Conservation (phyloP, 2,329 filamentous ascomycete species). For the Hirsutella rhossiliensis region DNA sequence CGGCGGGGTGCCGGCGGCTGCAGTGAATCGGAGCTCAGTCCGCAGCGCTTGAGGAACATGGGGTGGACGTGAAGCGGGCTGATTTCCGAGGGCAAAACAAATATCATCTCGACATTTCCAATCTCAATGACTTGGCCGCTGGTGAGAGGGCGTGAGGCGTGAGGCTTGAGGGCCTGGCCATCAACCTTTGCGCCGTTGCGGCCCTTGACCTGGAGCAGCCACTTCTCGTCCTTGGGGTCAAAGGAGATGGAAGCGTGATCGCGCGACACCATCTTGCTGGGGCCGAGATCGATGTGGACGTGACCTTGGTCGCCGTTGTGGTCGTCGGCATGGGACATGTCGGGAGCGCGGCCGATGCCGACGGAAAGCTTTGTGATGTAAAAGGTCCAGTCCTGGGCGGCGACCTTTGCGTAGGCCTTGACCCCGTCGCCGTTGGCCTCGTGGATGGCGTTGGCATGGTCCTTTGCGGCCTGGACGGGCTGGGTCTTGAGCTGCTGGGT, state of each 20-base stretch:
- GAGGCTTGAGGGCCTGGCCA: constrained; percentile 56
- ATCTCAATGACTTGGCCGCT: constrained; percentile 91
- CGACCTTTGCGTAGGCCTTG: constrained; percentile 71
- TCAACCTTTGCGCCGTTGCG: constrained; percentile 86
- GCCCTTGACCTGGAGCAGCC: constrained; percentile 80
- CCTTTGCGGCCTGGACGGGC: constrained; percentile 45
- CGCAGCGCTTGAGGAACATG: constrained; percentile 57
- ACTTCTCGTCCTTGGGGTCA: constrained; percentile 54
- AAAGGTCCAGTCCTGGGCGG: constrained; percentile 73
- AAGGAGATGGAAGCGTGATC: constrained; percentile 67
- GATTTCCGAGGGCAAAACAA: constrained; percentile 73
- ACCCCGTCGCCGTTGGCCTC: constrained; percentile 50
- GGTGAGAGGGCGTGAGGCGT: constrained; percentile 51
- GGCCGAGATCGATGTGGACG: constrained; percentile 81
- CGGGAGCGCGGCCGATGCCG: constrained; percentile 62
- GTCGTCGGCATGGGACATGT: constrained; percentile 25
- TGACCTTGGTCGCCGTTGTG: constrained; percentile 34
- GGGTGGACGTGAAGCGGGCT: constrained; percentile 55
- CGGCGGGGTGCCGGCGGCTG: constrained; percentile 16
- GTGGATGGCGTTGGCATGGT: constrained; percentile 53
- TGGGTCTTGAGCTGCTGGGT: constrained; percentile 37
- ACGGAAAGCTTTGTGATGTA: constrained; percentile 66
- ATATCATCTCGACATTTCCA: constrained; percentile 94
- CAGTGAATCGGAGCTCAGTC: constrained; percentile 26
- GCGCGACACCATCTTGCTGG: constrained; percentile 70